phyloP scores from a whole-genome alignment of 2,329 filamentous ascomycete genomes.

The Phyllosticta citriasiana region DNA sequence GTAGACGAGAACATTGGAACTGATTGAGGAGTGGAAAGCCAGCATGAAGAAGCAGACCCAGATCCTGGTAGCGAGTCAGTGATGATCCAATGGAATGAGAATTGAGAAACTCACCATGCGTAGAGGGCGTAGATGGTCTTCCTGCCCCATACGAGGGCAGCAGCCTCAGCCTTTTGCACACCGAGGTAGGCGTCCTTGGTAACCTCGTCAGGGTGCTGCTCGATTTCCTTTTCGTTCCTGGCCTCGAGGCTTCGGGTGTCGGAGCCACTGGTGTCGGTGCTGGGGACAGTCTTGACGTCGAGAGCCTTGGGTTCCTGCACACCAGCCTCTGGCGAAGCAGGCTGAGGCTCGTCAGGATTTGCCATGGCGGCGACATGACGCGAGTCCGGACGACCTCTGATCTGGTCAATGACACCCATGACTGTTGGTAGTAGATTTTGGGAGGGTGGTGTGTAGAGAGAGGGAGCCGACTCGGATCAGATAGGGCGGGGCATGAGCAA shows the following conservation, averaged over 20 bases:
- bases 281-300: neutral
- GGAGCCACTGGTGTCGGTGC: conserved; percentile 12
- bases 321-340: neutral
- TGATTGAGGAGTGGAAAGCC: conserved; percentile 34
- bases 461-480: neutral
- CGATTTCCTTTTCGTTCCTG: conserved; percentile 21
- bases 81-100: too few relatives aligned
- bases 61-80: conserved; percentile 23
- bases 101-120: conserved; percentile 21
- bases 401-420: conserved; percentile 5
- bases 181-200: conserved; percentile 25
- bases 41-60: conserved; percentile 42
- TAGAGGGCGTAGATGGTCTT: conserved; percentile 29
- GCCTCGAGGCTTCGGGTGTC: conserved; percentile 21
- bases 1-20: conserved; percentile 28
- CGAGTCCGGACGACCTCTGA: conserved; percentile 3
- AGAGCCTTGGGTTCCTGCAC: neutral
- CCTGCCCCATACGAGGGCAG: conserved; percentile 31
- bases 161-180: conserved; percentile 30
- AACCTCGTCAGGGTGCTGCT: conserved; percentile 19
- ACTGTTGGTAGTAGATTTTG: neutral
- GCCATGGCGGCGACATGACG: neutral
- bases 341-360: neutral
- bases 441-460: neutral
- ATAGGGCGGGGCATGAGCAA: neutral